Conservation (phyloP, 352 stramenopile species). For the Pelagophyceae sp. region DNA sequence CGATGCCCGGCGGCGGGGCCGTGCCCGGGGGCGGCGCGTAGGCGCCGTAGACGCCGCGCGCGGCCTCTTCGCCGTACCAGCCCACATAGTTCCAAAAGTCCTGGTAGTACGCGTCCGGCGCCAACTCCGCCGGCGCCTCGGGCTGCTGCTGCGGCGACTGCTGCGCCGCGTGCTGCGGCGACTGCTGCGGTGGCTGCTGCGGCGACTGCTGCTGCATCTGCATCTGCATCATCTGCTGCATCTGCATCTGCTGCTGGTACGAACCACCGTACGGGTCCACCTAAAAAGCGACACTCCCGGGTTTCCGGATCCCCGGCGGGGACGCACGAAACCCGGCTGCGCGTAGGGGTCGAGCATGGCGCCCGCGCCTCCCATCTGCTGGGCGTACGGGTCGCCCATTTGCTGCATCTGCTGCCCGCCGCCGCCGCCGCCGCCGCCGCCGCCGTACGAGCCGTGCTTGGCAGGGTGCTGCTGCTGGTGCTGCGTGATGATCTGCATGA, state of each 20-base stretch:
- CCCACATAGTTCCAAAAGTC: conserved; percentile 70
- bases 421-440: background rate
- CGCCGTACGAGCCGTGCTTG: background rate
- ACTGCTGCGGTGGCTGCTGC: conserved; percentile 29
- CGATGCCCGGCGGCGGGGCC: conserved; percentile 35
- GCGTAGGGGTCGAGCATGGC: conserved; percentile 3
- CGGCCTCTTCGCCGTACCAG: conserved; percentile 70
- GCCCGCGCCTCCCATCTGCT: too few relatives aligned
- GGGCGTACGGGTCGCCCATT: conserved; percentile 5
- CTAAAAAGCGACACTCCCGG: background rate
- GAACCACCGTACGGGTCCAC: too few relatives aligned
- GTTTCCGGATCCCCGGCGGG: background rate
- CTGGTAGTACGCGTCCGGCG: conserved; percentile 58
- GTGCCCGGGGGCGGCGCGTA: conserved; percentile 66
- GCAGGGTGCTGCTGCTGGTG: background rate
- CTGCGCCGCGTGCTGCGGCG: background rate
- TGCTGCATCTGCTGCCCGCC: too few relatives aligned
- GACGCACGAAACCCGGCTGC: too few relatives aligned
- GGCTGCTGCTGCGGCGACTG: background rate
- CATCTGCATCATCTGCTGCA: conserved; percentile 28
- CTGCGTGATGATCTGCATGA: background rate
- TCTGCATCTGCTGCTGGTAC: conserved; percentile 24
- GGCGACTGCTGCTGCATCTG: conserved; percentile 28
- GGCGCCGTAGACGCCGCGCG: conserved; percentile 61
- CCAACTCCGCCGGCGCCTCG: background rate